Evolutionary conservation across 768 basidiomycete genomes (phyloP).

Genomic region (Phaeolepiota aurea): DNA sequence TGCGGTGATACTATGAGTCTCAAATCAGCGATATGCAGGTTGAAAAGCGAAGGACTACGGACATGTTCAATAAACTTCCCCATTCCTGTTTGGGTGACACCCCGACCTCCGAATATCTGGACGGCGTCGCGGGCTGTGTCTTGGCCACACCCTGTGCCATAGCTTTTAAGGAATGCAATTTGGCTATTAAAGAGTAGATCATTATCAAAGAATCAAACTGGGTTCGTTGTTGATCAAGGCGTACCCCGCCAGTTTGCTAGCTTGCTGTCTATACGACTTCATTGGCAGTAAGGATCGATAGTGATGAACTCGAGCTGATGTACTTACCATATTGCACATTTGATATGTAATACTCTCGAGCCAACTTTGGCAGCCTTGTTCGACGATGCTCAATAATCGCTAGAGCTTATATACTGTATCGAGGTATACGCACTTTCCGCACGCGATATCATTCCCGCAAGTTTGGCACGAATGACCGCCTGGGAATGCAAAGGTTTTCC

Average conservation of each 20-base stretch:
- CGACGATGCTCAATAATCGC: constrained; percentile 12
- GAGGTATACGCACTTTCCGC: constrained; percentile 29
- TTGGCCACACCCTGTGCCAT: constrained; percentile 51
- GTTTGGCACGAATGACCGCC: constrained; percentile 80
- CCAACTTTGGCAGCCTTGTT: constrained; percentile 61
- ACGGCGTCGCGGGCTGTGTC: constrained; percentile 54
- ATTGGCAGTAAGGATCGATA: constrained; percentile 2
- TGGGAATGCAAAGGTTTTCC: constrained; percentile 81
- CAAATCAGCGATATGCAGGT: constrained; percentile 6
- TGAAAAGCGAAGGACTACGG: constrained; percentile 15
- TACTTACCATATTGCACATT: constrained; percentile 72
- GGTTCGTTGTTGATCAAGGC: constrained; percentile 11
- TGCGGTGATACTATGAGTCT: constrained; percentile 47
- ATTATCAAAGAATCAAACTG: neutral
- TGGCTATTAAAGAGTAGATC: constrained; percentile 26
- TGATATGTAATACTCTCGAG: constrained; percentile 85
- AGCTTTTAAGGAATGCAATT: constrained; percentile 70
- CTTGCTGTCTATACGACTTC: constrained; percentile 66
- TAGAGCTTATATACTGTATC: neutral
- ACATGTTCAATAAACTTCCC: constrained; percentile 70
- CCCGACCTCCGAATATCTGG: constrained; percentile 78
- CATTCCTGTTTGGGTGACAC: constrained; percentile 79
- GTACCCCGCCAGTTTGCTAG: constrained; percentile 64
- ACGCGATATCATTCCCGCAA: constrained; percentile 85
- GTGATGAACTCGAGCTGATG: neutral